phyloP scores from a whole-genome alignment of 2,329 filamentous ascomycete species.

The Monosporascus sp. region DNA sequence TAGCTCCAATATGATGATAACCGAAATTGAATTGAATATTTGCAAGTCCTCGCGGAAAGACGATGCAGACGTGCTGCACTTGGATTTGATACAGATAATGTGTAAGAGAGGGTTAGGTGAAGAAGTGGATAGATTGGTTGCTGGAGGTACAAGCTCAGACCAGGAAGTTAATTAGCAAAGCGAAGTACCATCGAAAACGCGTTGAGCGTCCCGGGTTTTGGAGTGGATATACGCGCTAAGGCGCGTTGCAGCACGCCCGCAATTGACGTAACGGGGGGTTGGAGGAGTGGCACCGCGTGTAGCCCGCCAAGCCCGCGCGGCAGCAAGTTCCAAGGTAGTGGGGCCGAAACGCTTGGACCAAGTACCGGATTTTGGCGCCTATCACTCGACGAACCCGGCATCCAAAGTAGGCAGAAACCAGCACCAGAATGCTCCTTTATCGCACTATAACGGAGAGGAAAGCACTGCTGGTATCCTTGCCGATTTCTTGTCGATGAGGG shows the following conservation, averaged over 20 bases:
- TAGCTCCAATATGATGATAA: too few species aligned
- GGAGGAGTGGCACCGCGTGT: neutral
- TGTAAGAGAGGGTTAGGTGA: neutral
- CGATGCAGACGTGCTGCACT: neutral
- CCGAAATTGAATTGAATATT: too few species aligned
- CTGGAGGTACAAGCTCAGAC: slow-evolving; percentile 18
- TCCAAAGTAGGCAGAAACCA: slow-evolving; percentile 11
- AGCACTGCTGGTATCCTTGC: slow-evolving; percentile 7
- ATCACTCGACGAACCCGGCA: slow-evolving; percentile 6
- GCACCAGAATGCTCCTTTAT: slow-evolving; percentile 11
- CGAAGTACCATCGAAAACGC: slow-evolving; percentile 19
- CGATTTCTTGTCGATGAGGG: slow-evolving; percentile 10
- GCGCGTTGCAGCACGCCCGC: slow-evolving; percentile 14
- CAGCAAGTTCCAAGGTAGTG: neutral
- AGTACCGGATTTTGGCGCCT: slow-evolving; percentile 12
- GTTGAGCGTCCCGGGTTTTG: slow-evolving; percentile 5
- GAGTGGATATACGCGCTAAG: slow-evolving; percentile 22
- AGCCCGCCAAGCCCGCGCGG: neutral
- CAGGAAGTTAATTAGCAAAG: slow-evolving; percentile 16
- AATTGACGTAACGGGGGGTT: slow-evolving; percentile 16
- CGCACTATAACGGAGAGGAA: slow-evolving; percentile 12
- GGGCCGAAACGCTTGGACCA: slow-evolving; percentile 10
- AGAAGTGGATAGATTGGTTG: slow-evolving; percentile 7
- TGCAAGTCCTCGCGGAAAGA: too few species aligned
- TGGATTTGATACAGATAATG: neutral